Percentiles rank a stretch among this genome's conserved stretches.
These are phyloP conservation scores for Lathyrus oleraceus DNA, from an alignment of 306 rosid species.

Conservation along the genomic window DNA sequence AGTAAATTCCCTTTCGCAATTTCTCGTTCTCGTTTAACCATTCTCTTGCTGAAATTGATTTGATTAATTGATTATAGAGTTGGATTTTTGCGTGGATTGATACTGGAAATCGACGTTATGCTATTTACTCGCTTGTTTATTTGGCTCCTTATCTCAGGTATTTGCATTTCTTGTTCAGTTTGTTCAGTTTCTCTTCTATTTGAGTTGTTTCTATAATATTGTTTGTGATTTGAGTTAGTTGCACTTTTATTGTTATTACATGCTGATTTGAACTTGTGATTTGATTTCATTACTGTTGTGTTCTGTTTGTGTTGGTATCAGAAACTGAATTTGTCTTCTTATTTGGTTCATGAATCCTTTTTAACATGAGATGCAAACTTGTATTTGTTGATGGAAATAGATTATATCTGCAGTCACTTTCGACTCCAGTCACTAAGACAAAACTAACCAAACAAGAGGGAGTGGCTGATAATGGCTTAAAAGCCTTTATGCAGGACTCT, in stretches of 20 bases:
- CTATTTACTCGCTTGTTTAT: slow-evolving; percentile 73
- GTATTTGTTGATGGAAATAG: neutral
- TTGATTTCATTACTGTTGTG: neutral
- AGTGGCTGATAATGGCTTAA: too few species aligned
- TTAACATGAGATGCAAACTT: neutral
- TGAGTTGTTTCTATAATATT: neutral
- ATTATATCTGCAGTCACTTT: neutral
- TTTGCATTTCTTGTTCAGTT: too few species aligned
- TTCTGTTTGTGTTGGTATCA: neutral
- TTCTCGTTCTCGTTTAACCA: neutral
- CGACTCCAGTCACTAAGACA: neutral
- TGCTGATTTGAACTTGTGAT: neutral
- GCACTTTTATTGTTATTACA: neutral
- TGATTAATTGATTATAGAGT: slow-evolving; percentile 45
- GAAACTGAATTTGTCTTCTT: neutral
- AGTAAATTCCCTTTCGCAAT: neutral
- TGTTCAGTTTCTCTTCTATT: neutral
- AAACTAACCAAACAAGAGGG: too few species aligned
- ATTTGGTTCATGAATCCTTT: neutral
- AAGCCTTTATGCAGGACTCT: too few species aligned
- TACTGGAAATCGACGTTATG: slow-evolving; percentile 75
- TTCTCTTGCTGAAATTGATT: slow-evolving; percentile 2
- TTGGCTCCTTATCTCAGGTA: slow-evolving; percentile 87
- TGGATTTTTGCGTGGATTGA: slow-evolving; percentile 98
- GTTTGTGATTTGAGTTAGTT: too few species aligned